Evolutionary conservation across 371 early-diverging fungal genomes (phyloP), one percentile per base, ranked within the genome.

Genomic region (Umbelopsis sp.): DNA sequence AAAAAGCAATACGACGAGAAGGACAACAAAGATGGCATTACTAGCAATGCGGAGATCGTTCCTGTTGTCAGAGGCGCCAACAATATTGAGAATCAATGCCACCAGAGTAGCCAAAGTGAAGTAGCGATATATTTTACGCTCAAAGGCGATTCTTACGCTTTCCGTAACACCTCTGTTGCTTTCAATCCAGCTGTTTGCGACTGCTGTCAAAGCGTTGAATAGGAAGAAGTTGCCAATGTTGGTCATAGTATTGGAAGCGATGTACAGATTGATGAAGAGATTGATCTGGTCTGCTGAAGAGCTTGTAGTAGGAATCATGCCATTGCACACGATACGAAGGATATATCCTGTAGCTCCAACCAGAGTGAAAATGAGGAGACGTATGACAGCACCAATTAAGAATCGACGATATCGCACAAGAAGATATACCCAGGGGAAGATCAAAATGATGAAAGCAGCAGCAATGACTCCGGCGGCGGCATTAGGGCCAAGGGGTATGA

Each of bases 301-400:
- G 16, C 6, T 25, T 16, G 16, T n/a, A 25, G 8, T 25, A 7
- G 68, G 62, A 32, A 57, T 20, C 7, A 20, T 16, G 62, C 41
- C 18, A 35, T 57, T 67, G 68, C 68, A 67, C 8, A 57, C 68
- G 25, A 67, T 67, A 12, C 68, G 68, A 51, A 67, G 68, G 37
- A 57, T 53, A 35, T 67, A 67, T 3, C 68, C 68, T 24, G 57
- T 44, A 11, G 46, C 63, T 20, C 62, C 62, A 12, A 57, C 18
- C 20, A 44, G 18, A 45, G 57, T 57, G 35, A 41, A 67, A 7
- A 46, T 16, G 1, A 67, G 8, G 20, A 67, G 24, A 6, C 68
- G 57, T 9, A 67, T 18, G 6, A 67, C 68, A 14, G 68, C 12
- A 1, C 24, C 32, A 9, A 45, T n/a, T 4, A 67, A 44, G 46